Percentiles rank a stretch among this genome's conserved stretches.
phyloP scores from a whole-genome alignment of 805 yeast genomes.

The Isabelozyma heimii region DNA sequence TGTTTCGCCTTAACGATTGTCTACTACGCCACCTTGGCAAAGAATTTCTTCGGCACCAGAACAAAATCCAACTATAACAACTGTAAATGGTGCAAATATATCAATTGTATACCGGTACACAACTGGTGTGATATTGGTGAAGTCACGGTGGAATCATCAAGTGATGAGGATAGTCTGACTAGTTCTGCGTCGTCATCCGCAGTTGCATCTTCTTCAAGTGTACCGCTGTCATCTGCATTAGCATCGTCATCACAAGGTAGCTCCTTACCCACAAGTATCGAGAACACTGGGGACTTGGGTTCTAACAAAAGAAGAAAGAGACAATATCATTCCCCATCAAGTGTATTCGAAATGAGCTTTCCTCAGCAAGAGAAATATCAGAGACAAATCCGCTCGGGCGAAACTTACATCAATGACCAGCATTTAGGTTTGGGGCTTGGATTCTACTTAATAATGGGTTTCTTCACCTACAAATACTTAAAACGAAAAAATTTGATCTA shows the following conservation, averaged over 20 bases:
- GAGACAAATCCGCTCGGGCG: neutral
- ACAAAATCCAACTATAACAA: constrained; percentile 42
- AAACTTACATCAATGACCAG: constrained; percentile 6
- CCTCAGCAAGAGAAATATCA: neutral
- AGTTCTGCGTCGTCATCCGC: constrained; percentile 4
- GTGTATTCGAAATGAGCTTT: neutral
- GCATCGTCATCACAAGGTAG: constrained; percentile 4
- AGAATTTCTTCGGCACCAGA: constrained; percentile 39
- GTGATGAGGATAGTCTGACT: constrained; percentile 3
- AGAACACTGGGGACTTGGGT: constrained; percentile 5
- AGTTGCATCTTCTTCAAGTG: neutral
- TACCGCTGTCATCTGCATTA: constrained; percentile 8
- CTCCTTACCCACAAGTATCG: constrained; percentile 18
- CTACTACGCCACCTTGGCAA: constrained; percentile 48
- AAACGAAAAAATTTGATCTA: constrained; percentile 6
- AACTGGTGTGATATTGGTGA: constrained; percentile 64
- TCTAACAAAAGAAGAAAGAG: constrained; percentile 1
- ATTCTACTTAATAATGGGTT: constrained; percentile 13
- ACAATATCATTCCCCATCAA: neutral
- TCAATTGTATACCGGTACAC: constrained; percentile 67
- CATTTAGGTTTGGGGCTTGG: constrained; percentile 13
- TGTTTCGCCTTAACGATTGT: constrained; percentile 45
- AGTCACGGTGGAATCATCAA: constrained; percentile 19
- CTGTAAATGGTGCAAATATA: constrained; percentile 73
- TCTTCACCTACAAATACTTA: constrained; percentile 14